Conservation (phyloP, 164 flowering plant genomes). For the Chimonanthus praecox region DNA sequence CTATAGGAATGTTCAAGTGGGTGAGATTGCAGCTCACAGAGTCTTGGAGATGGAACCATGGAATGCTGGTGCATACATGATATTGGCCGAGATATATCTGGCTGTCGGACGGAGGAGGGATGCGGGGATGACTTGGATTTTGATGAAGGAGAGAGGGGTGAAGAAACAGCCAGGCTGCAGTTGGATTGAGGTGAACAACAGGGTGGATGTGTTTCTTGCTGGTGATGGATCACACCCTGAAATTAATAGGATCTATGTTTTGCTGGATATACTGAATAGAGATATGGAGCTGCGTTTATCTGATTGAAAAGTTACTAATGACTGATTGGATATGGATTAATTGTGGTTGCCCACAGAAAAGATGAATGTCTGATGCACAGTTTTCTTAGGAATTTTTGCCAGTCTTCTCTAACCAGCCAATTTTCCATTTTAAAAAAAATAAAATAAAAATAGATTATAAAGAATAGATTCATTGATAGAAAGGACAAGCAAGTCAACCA, state of each 20-base stretch:
- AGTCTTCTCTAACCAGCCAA: too few relatives aligned
- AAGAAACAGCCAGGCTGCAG: constrained; percentile 80
- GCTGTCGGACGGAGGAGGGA: constrained; percentile 35
- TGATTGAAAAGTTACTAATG: not conserved
- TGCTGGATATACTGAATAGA: constrained; percentile 29
- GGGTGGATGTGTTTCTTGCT: constrained; percentile 51
- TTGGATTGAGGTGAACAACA: constrained; percentile 53
- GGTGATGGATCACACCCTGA: constrained; percentile 50
- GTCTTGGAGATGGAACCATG: constrained; percentile 47
- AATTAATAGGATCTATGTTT: constrained; percentile 20
- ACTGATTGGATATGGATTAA: not conserved
- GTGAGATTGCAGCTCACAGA: constrained; percentile 43
- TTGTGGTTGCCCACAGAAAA: too few relatives aligned
- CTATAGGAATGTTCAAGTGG: constrained; percentile 43
- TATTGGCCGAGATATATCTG: constrained; percentile 52
- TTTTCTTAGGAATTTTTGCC: too few relatives aligned
- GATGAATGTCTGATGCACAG: too few relatives aligned
- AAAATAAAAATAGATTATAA: too few relatives aligned
- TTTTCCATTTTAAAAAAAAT: too few relatives aligned
- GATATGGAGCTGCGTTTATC: constrained; percentile 29
- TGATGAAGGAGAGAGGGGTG: constrained; percentile 48
- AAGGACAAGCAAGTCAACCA: too few relatives aligned
- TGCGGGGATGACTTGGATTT: constrained; percentile 35
- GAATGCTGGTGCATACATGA: constrained; percentile 54
- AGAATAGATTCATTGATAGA: too few relatives aligned